A percentile compares a stretch with the other conserved stretches of the same genome.
These are phyloP conservation scores for Fusarium longipes DNA, from an alignment of 2,329 filamentous ascomycete genomes.

Conservation along the genomic window DNA sequence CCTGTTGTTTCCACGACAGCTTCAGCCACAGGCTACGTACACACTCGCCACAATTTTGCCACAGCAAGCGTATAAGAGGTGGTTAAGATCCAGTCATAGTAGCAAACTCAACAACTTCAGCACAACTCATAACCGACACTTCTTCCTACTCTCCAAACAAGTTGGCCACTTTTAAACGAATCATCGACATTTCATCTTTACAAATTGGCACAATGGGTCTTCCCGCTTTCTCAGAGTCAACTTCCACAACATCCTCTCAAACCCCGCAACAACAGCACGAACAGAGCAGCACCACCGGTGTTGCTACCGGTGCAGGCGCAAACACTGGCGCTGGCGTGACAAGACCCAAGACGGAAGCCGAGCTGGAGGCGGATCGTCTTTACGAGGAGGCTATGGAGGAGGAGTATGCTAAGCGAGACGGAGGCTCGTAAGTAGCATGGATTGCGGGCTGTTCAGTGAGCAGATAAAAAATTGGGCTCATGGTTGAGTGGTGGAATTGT, in stretches of 20 bases:
- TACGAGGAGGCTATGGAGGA: slow-evolving; percentile 67
- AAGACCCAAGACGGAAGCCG: slow-evolving; percentile 60
- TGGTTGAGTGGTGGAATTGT: neutral
- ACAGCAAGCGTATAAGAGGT: slow-evolving; percentile 41
- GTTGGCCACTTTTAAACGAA: neutral
- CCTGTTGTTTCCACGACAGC: slow-evolving; percentile 6
- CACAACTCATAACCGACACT: neutral
- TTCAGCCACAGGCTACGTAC: slow-evolving; percentile 47
- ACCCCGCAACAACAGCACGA: slow-evolving; percentile 29
- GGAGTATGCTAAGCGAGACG: slow-evolving; percentile 66
- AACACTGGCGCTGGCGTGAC: slow-evolving; percentile 61
- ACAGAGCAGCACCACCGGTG: slow-evolving; percentile 20
- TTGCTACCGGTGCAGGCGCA: slow-evolving; percentile 58
- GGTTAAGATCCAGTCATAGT: neutral
- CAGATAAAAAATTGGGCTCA: neutral
- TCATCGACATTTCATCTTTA: neutral
- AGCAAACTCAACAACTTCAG: neutral
- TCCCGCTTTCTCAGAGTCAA: slow-evolving; percentile 37
- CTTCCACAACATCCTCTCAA: slow-evolving; percentile 10
- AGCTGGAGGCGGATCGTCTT: slow-evolving; percentile 60
- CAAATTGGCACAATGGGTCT: slow-evolving; percentile 45
- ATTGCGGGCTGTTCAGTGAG: neutral
- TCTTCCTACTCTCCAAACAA: too few relatives aligned
- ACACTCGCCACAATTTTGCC: slow-evolving; percentile 44
- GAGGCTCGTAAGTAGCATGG: slow-evolving; percentile 51